Evolutionary conservation across 192 early-diverging fungal species (phyloP).

Genomic region (Globomyces pollinis-pini): DNA sequence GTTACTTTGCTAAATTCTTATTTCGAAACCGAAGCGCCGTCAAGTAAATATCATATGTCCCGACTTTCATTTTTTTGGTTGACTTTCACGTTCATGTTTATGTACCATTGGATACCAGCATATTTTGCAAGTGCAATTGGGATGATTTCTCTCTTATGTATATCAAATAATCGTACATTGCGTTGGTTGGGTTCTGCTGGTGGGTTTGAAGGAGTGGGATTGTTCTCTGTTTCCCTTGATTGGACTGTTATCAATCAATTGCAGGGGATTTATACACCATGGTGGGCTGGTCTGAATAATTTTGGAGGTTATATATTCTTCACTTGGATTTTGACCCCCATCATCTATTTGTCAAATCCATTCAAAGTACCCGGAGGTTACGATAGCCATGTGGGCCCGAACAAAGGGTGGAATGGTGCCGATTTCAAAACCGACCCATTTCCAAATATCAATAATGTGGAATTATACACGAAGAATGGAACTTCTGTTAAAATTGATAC

Average conservation of each 20-base stretch:
- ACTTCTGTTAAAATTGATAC: neutral
- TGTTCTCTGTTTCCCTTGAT: slow-evolving; percentile 52
- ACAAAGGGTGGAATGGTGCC: neutral
- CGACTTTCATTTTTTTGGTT: slow-evolving; percentile 21
- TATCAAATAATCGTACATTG: neutral
- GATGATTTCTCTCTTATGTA: slow-evolving; percentile 24
- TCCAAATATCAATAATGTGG: neutral
- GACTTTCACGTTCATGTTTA: slow-evolving; percentile 12
- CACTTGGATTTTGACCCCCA: slow-evolving; percentile 46
- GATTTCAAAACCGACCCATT: neutral
- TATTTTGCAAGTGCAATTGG: slow-evolving; percentile 18
- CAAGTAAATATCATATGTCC: slow-evolving; percentile 3
- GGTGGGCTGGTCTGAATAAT: slow-evolving; percentile 24
- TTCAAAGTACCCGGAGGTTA: neutral
- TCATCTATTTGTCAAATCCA: slow-evolving; percentile 16
- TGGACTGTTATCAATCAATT: slow-evolving; percentile 31
- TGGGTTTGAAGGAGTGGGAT: slow-evolving; percentile 37
- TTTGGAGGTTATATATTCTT: slow-evolving; percentile 24
- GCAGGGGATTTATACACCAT: neutral
- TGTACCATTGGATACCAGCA: slow-evolving; percentile 22
- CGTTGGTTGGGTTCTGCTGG: neutral
- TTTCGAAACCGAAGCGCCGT: slow-evolving; percentile 44
- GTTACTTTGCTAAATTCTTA: slow-evolving; percentile 74
- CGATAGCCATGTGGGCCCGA: neutral
- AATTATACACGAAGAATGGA: slow-evolving; percentile 9